These are phyloP conservation scores for Atkinsonella hypoxylon DNA, from an alignment of 2,329 filamentous ascomycete species.

Conservation along the genomic window DNA sequence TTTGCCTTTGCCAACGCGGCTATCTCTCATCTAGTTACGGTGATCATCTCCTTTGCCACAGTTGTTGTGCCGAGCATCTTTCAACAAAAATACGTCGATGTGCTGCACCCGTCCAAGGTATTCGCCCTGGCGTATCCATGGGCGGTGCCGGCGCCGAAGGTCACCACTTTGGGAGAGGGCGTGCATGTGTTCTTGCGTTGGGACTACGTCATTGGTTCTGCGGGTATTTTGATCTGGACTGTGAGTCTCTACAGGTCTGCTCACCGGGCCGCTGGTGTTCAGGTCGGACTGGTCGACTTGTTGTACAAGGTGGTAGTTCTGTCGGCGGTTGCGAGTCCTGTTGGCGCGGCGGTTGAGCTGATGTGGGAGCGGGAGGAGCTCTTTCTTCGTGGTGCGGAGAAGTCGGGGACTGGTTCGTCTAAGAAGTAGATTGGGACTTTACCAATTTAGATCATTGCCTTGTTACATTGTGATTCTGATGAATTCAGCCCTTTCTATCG, in stretches of 20 bases:
- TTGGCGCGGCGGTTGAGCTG: conserved; percentile 10
- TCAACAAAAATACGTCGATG: background rate
- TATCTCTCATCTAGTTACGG: conserved; percentile 8
- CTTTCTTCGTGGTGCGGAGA: conserved; percentile 1
- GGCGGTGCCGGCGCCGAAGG: conserved; percentile 5
- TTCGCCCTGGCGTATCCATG: conserved; percentile 10
- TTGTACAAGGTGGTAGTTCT: conserved; percentile 5
- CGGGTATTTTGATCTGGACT: conserved; percentile 10
- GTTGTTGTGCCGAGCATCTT: conserved; percentile 9
- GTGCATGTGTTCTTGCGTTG: conserved; percentile 10
- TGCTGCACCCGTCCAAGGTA: conserved; percentile 9
- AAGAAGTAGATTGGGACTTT: background rate
- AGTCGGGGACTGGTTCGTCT: background rate
- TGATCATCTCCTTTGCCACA: conserved; percentile 4
- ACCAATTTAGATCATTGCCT: too few species aligned
- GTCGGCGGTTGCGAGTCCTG: conserved; percentile 7
- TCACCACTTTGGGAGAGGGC: conserved; percentile 9
- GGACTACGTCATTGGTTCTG: conserved; percentile 11
- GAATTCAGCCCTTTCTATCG: too few species aligned
- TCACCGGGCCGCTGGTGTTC: background rate
- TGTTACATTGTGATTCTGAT: too few species aligned
- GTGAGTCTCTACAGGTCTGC: conserved; percentile 7
- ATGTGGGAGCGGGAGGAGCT: conserved; percentile 14
- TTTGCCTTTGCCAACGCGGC: conserved; percentile 9
- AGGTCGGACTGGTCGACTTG: background rate